Evolutionary conservation across 2,329 filamentous ascomycete genomes (phyloP), one percentile per base, ranked within the genome.

Genomic region (Fusarium lateritium): DNA sequence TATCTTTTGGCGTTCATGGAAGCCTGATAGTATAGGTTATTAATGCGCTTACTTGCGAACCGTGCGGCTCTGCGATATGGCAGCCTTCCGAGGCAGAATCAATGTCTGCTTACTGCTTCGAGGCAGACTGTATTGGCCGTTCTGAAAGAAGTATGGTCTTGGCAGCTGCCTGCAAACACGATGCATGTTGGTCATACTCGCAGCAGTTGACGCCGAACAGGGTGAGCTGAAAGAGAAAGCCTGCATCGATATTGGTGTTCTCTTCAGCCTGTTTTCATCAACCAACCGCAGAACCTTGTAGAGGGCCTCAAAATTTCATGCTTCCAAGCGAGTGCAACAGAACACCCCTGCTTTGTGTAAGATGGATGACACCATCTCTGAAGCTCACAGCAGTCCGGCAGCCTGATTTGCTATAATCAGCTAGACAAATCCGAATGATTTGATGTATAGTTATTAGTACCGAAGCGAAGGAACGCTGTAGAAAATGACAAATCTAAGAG

Each of bases 241-340:
- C 40, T 33, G 33, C 42, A 28, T 21, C 46, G 19, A 8, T 15
- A 21, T 11, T 45, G 33, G 28, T 21, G 21, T 22, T 24, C 22
- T 17, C 21, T 13, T 22, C n/a, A 46, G 33, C 52, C 40, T 22
- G 28, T 21, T n/a, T 21, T 21, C 7, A 7, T 19, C 10, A 17
- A 17, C 42, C 42, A 44, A 44, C 22, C 13, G 24, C 5, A 6
- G 14, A 28, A 26, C 14, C 24, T 26, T 2, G 40, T 55, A n/a
- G 52, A 7, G 38, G 52, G 52, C 52, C 52, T 55, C 52, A 55
- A 55, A 55, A 45, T 38, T 22, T 33, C 31, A 36, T 4, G 28
- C 10, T 44, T 4, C 7, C 14, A n/a, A 44, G n/a, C 39, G 42
- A 28, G 7, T n/a, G 42, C 24, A 24, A 28, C 24, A 17, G 24